Evolutionary conservation across 1,284 basidiomycete species (phyloP), one percentile per base, ranked within the genome.

Genomic region (Phylloboletellus chloephorus): DNA sequence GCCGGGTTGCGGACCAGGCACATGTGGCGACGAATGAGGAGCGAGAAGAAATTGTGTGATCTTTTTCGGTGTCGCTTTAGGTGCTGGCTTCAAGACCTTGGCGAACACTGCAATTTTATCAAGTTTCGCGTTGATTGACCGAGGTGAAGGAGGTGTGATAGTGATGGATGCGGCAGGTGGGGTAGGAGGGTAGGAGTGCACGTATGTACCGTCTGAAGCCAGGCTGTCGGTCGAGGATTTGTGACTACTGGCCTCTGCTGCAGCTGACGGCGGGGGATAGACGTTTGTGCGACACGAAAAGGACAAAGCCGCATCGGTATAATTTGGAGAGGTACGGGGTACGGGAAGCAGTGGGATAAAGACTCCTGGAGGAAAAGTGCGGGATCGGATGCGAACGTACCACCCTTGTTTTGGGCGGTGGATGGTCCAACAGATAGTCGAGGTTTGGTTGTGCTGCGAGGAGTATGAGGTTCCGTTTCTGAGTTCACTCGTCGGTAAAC

Each of bases 391-490:
- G 35, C 80, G 79, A 47, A 88, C 78, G 58, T 88, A 88, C 85
- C 85, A 88, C 17, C 85, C 85, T 24, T 81, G 74, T 48, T 78
- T 74, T 3, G 85, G 85, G 7, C 78, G 74, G 54, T 87, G 85
- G 19, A 87, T 76, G 15, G 74, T 76, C 85, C 85, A 88, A 41
- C 74, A 71, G 5, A 85, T 60, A 0, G 71, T 73, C 15, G 73
- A 76, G 3, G 74, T 79, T 21, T 75, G 69, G 34, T 81, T 82
- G 47, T 86, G 78, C 82, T 85, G 44, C 12, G 34, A 23, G 13
- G 12, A 34, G 19, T 10, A 26, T 44, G 48, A 23, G 39, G 15
- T 22, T 21, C 9, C n/a, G 1, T 13, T 13, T 16, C 13, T 30
- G 35, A 32, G 10, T 16, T 35, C 29, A 20, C 36, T n/a, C 25